Conservation (phyloP, 139 green algal genomes). For the Chlamydomonas sp. region DNA sequence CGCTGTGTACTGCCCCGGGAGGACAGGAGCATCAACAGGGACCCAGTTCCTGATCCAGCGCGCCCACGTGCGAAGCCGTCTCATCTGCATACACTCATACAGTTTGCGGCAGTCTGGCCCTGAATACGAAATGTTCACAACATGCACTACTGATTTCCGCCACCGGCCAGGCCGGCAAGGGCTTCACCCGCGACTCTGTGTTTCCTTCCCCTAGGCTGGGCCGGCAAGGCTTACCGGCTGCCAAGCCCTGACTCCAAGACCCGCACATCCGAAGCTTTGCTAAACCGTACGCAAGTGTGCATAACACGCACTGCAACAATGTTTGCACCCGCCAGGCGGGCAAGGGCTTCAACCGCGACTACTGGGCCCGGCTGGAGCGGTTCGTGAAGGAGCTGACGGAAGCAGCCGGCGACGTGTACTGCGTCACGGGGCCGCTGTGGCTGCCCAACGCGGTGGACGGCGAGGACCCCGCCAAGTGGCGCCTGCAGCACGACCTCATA, state of each 20-base stretch:
- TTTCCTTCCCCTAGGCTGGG: too few species aligned
- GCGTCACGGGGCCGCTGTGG: constrained; percentile 90
- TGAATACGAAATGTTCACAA: background rate
- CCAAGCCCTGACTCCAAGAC: too few species aligned
- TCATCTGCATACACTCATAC: too few species aligned
- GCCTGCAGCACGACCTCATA: constrained; percentile 80
- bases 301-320: background rate
- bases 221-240: too few species aligned
- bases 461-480: constrained; percentile 53
- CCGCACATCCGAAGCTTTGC: too few species aligned
- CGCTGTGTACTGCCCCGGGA: too few species aligned
- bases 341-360: constrained; percentile 93
- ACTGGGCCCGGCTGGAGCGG: constrained; percentile 95
- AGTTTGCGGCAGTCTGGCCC: background rate
- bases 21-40: too few species aligned
- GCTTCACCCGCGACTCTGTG: constrained; percentile 91
- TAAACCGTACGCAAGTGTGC: background rate
- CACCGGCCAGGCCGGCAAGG: constrained; percentile 34
- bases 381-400: constrained; percentile 78
- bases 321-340: constrained; percentile 52
- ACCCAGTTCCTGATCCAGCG: too few species aligned
- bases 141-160: background rate
- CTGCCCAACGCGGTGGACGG: constrained; percentile 39
- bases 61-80: too few species aligned
- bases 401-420: constrained; percentile 73